These are phyloP conservation scores for Leucocoprinus leucothites DNA, from an alignment of 768 basidiomycete genomes.

Conservation along the genomic window DNA sequence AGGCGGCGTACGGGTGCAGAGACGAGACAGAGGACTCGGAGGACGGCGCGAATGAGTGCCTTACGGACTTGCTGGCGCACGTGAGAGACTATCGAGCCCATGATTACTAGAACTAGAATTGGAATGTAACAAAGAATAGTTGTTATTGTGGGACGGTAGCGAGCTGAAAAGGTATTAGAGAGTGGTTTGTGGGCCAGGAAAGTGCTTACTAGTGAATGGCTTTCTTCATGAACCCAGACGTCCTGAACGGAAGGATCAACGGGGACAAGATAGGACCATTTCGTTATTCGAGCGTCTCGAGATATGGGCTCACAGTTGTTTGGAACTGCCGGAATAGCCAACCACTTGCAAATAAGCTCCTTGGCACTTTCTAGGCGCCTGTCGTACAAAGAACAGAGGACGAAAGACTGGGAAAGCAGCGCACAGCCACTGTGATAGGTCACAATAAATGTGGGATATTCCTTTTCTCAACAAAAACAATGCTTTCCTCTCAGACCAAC, in stretches of 20 bases:
- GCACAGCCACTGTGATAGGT: constrained; percentile 15
- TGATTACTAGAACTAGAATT: background rate
- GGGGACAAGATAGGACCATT: too few relatives aligned
- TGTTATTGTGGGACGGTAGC: background rate
- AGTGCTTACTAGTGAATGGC: too few relatives aligned
- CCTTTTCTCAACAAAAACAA: constrained; percentile 8
- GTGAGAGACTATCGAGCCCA: constrained; percentile 6
- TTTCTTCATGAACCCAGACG: background rate
- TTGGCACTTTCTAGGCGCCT: too few relatives aligned
- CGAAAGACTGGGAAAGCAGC: background rate
- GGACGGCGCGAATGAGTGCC: constrained; percentile 15
- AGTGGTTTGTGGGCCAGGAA: too few relatives aligned
- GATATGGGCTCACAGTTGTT: too few relatives aligned
- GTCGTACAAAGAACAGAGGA: background rate
- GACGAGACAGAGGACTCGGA: constrained; percentile 19
- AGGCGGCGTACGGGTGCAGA: constrained; percentile 20
- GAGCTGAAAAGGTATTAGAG: too few relatives aligned
- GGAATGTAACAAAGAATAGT: background rate
- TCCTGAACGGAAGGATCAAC: background rate
- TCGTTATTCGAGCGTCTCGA: too few relatives aligned
- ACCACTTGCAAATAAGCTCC: too few relatives aligned
- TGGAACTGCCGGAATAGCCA: too few relatives aligned
- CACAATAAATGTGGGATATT: constrained; percentile 2
- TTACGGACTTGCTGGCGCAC: constrained; percentile 15
- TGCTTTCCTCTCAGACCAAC: constrained; percentile 22